phyloP scores from a whole-genome alignment of 192 early-diverging fungal species.

The Phycomyces blakesleeanus region DNA sequence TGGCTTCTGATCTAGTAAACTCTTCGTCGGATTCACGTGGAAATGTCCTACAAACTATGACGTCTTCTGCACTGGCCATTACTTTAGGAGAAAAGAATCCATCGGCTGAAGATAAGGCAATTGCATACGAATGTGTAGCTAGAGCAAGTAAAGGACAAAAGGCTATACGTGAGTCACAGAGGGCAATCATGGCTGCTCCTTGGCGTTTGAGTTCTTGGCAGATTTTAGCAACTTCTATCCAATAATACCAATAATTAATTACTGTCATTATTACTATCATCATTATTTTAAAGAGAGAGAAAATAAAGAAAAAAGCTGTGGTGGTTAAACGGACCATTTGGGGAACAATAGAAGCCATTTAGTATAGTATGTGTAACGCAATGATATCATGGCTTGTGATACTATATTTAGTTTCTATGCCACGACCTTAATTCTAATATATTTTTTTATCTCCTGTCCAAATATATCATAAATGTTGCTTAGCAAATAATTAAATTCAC shows the following conservation, averaged over 20 bases:
- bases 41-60: conserved; percentile 16
- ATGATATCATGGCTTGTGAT: no score
- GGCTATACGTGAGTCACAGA: conserved; percentile 29
- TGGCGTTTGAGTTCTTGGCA: conserved; percentile 44
- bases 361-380: no score
- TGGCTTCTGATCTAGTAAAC: conserved; percentile 35
- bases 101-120: conserved; percentile 27
- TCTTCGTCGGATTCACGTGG: background rate
- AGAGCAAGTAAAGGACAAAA: conserved; percentile 22
- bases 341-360: no score
- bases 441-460: no score
- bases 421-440: no score
- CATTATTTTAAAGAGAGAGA: no score
- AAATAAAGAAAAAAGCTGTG: no score
- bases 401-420: no score
- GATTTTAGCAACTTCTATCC: conserved; percentile 22
- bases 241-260: background rate
- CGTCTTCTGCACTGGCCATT: conserved; percentile 35
- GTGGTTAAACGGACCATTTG: no score
- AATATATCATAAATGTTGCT: no score
- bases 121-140: conserved; percentile 38
- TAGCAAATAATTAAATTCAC: no score
- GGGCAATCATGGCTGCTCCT: conserved; percentile 43
- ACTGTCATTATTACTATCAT: no score
- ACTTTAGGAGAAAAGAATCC: conserved; percentile 15